Conservation (phyloP, 768 basidiomycete species). For the Krasilnikovozyma curviuscula region DNA sequence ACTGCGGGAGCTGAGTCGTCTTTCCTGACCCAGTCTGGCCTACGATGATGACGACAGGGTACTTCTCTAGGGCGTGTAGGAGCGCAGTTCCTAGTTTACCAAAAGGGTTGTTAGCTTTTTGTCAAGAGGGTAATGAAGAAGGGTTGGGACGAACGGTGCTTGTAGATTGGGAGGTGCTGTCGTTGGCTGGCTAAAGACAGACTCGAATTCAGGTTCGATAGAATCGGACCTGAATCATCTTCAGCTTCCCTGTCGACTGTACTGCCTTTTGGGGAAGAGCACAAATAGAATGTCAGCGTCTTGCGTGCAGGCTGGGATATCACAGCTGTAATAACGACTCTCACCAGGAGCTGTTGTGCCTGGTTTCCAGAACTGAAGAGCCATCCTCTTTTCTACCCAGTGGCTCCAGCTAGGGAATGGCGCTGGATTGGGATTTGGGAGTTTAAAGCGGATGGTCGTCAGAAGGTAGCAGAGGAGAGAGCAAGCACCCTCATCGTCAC, state of each 20-base stretch:
- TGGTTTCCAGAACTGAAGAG: constrained; percentile 78
- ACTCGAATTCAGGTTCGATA: constrained; percentile 33
- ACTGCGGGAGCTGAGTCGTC: constrained; percentile 94
- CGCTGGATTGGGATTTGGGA: too few relatives aligned
- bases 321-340: background rate
- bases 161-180: constrained; percentile 69
- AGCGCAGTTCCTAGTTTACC: constrained; percentile 31
- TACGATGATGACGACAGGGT: constrained; percentile 69
- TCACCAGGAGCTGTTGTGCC: constrained; percentile 48
- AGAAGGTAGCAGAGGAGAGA: too few relatives aligned
- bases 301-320: background rate
- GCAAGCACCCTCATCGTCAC: too few relatives aligned
- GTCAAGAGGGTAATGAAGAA: background rate
- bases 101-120: background rate
- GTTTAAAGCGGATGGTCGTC: too few relatives aligned
- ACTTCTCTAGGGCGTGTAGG: constrained; percentile 62
- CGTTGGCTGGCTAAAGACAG: constrained; percentile 55
- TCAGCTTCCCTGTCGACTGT: constrained; percentile 66
- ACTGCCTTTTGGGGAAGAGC: constrained; percentile 35
- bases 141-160: constrained; percentile 45
- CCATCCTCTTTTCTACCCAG: too few relatives aligned
- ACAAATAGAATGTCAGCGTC: background rate
- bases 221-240: constrained; percentile 39
- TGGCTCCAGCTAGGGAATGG: too few relatives aligned
- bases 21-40: constrained; percentile 93